Base-by-base conservation (phyloP, 257 asterid genomes). In the Ophiorrhiza pumila region DNA sequence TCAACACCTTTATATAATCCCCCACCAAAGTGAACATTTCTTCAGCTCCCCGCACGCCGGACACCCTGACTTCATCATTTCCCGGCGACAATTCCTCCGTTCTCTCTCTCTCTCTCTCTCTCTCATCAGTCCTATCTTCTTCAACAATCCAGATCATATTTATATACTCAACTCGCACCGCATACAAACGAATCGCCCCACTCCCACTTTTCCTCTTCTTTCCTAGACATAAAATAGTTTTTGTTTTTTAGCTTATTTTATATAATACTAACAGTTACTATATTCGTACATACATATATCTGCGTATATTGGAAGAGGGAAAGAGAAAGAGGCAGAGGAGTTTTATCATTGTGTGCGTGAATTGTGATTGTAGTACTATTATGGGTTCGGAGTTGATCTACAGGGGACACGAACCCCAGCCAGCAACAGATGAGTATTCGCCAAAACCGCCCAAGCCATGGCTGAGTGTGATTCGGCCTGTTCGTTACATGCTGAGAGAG, bases 391-490 rank as follows among this genome's bases (percentile, higher is more conserved):
- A 91, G 85, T 77, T 93, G 83, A 91, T 80, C 63, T 93, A 80
- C 83, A 92, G 97, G 49, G 96, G 98, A 71, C 97, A 88, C 80
- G 98, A 93, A 69, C 69, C 95, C 53, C 93, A 84, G 2, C 80
- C 79, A 41, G 75, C 58, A 67, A 75, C 78, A 57, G 96, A 87
- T 42, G 72, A 78, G 62, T 93, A 93, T 86, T 86, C 90, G 27
- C 96, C 98, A 43, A 85, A 85, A 72, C 86, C 83, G 23, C 78
- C 68, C 25, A 85, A 85, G 76, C 90, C 83, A 22, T 85, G 85
- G 88, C 65, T 72, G 50, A 74, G 57, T 55, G 78, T 81, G 59
- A 69, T 64, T n/a, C 79, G 87, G 1, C 79, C 90, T 67, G 46
- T 87, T 18, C 86, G 83, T 56, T 85, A 85, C 85, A 66, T 85